Evolutionary conservation across 139 green algal species (phyloP).

Genomic region (Chlorella sp.): DNA sequence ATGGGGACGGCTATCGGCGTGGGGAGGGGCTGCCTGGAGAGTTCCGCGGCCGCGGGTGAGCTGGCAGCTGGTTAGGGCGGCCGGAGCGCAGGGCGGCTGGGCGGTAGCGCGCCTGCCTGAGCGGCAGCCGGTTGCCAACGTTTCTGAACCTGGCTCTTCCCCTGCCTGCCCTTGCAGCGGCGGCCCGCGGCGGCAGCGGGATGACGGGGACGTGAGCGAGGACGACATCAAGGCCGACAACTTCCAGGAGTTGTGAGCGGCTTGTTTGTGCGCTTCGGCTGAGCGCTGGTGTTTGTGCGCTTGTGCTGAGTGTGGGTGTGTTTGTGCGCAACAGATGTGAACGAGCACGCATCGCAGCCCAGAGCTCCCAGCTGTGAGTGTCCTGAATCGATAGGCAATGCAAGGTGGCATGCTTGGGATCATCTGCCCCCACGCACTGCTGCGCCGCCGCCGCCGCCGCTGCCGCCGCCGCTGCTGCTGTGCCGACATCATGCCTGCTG

Average conservation of each 20-base stretch:
- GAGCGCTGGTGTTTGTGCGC: too few species aligned
- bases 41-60: conserved; percentile 12
- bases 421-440: too few species aligned
- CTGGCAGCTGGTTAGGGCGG: background rate
- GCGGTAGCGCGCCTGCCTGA: background rate
- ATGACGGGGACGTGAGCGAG: conserved; percentile 42
- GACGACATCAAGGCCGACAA: conserved; percentile 47
- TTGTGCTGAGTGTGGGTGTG: too few species aligned
- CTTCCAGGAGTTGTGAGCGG: conserved; percentile 39
- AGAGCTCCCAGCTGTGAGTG: too few species aligned
- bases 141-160: background rate
- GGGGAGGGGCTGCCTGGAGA: background rate
- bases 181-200: background rate
- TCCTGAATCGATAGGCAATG: too few species aligned
- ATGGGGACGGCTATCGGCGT: background rate
- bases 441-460: too few species aligned
- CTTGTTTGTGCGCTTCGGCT: too few species aligned
- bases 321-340: too few species aligned
- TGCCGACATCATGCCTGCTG: too few species aligned
- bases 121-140: background rate
- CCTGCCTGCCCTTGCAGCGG: background rate
- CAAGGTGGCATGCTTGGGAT: too few species aligned
- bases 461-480: too few species aligned
- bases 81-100: background rate
- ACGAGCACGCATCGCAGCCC: too few species aligned